Conservation (phyloP, 345 rosid genomes). For the Melaleuca quinquenervia region DNA sequence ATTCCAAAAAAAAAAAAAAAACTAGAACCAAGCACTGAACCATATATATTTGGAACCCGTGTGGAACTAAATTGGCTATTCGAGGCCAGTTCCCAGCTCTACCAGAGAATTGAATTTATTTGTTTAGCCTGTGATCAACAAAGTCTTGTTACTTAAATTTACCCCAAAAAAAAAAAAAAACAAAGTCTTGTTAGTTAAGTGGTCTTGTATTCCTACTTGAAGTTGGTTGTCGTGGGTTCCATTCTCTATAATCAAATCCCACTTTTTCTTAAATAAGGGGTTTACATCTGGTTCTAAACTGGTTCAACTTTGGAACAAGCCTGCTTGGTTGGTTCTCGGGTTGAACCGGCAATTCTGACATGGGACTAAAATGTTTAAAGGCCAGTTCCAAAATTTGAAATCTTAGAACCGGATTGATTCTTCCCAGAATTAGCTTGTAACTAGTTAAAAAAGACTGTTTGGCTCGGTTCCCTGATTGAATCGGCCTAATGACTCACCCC, state of each 20-base stretch:
- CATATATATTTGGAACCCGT: not conserved
- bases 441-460: not conserved
- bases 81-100: not conserved
- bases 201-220: not conserved
- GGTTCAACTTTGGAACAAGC: not conserved
- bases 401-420: not conserved
- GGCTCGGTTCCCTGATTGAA: not conserved
- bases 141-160: not conserved
- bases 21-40: not conserved
- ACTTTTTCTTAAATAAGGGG: not conserved
- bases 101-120: not conserved
- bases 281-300: not conserved
- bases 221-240: not conserved
- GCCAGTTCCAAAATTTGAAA: not conserved
- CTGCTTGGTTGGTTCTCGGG: not conserved
- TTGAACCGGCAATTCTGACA: fast-evolving
- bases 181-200: not conserved
- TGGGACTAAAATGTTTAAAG: not conserved
- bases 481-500: not conserved
- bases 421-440: not conserved
- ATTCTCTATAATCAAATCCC: not conserved
- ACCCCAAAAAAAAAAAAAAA: too few relatives aligned
- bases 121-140: not conserved
- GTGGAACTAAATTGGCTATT: not conserved
- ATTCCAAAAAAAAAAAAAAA: not conserved